These are phyloP conservation scores for Collybiopsis confluens DNA, from an alignment of 768 basidiomycete genomes.

Conservation along the genomic window DNA sequence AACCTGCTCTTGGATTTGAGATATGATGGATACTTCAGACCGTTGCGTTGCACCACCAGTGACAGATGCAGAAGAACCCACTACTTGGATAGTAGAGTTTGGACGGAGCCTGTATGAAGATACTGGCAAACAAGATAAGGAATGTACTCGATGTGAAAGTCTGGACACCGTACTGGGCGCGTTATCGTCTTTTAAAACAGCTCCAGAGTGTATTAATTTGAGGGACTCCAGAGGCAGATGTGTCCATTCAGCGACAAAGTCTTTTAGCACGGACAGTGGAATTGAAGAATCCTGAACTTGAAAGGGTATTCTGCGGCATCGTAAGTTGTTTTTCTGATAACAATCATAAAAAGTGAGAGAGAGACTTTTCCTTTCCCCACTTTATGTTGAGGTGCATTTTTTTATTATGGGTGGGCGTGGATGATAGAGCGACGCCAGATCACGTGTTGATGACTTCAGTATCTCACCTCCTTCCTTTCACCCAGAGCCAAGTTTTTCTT, in stretches of 20 bases:
- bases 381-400: constrained; percentile 45
- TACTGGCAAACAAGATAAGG: constrained; percentile 33
- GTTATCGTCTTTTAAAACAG: constrained; percentile 82
- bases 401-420: not conserved
- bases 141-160: constrained; percentile 10
- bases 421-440: not conserved
- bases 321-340: not conserved
- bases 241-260: constrained; percentile 67
- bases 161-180: constrained; percentile 42
- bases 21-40: constrained; percentile 33
- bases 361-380: constrained; percentile 37
- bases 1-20: constrained; percentile 29
- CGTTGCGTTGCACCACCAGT: constrained; percentile 13
- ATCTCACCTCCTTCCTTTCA: not conserved
- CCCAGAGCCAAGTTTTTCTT: not conserved
- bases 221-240: constrained; percentile 66
- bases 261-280: constrained; percentile 52
- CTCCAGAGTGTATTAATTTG: constrained; percentile 88
- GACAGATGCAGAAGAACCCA: constrained; percentile 32
- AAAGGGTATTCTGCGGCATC: constrained; percentile 5
- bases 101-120: constrained; percentile 71
- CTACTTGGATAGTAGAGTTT: constrained; percentile 66
- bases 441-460: not conserved
- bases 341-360: constrained; percentile 1
- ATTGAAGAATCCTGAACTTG: constrained; percentile 15